Evolutionary conservation across 345 rosid genomes (phyloP).

Genomic region (Lumnitzera littorea): DNA sequence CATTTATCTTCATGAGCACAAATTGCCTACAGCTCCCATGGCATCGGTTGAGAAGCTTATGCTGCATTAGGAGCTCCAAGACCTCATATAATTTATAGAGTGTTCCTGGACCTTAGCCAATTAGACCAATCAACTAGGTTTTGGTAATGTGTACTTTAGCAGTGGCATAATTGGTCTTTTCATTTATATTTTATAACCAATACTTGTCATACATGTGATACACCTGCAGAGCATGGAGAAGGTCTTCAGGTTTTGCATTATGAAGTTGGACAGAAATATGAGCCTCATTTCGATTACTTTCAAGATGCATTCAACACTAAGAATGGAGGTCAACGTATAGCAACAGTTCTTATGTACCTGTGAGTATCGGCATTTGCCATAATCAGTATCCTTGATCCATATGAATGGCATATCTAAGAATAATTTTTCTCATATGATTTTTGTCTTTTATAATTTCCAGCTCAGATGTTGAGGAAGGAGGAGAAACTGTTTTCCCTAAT

Average conservation of each 20-base stretch:
- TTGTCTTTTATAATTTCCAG: constrained; percentile 32
- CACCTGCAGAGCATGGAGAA: constrained; percentile 76
- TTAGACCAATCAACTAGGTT: no score
- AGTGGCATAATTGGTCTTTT: no score
- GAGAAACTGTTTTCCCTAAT: constrained; percentile 88
- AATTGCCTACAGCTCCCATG: no score
- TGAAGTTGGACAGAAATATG: constrained; percentile 90
- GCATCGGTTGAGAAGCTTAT: no score
- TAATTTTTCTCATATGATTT: constrained; percentile 5
- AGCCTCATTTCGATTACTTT: constrained; percentile 93
- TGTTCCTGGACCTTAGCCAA: no score
- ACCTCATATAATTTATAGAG: no score
- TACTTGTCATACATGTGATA: background rate
- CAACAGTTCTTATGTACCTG: constrained; percentile 98
- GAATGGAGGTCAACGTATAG: constrained; percentile 96
- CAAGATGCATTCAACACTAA: constrained; percentile 69
- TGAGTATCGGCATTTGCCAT: constrained; percentile 25
- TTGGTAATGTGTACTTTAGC: no score
- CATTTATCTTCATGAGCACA: no score
- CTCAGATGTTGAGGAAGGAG: constrained; percentile 97
- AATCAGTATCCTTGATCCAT: background rate
- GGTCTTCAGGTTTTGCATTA: constrained; percentile 95
- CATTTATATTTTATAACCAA: background rate
- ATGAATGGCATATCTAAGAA: background rate
- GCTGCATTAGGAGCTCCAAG: no score